phyloP scores from a whole-genome alignment of 352 stramenopile species.

The Thraustochytrium sp. region DNA sequence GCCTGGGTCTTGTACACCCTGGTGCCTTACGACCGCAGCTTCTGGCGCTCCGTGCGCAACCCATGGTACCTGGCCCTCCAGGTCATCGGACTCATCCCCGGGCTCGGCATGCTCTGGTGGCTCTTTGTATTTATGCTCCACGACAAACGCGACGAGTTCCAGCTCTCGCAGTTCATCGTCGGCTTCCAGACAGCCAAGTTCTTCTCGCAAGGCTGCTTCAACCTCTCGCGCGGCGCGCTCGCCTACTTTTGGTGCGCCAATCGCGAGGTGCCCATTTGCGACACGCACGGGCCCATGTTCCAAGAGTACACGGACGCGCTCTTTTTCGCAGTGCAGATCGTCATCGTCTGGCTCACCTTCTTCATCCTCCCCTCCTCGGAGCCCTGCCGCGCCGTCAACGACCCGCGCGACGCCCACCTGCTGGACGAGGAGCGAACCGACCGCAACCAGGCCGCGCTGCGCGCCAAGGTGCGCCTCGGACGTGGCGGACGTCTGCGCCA shows the following conservation, averaged over 20 bases:
- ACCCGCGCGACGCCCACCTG: conserved; percentile 25
- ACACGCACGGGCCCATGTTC: conserved; percentile 4
- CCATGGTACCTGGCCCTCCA: conserved; percentile 70
- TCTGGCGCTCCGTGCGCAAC: conserved; percentile 74
- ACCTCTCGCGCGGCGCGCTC: conserved; percentile 34
- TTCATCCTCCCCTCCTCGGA: conserved; percentile 44
- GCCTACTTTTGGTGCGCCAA: conserved; percentile 20
- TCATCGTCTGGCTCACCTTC: conserved; percentile 45
- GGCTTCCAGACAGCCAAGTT: conserved; percentile 82
- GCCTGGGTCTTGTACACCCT: conserved; percentile 75
- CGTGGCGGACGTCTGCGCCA: background rate
- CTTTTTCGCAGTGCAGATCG: conserved; percentile 34
- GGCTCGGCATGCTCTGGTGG: conserved; percentile 79
- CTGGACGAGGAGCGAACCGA: conserved; percentile 27
- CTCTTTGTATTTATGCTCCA: conserved; percentile 77
- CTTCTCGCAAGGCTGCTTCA: conserved; percentile 65
- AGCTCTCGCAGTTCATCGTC: conserved; percentile 83
- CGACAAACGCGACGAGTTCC: conserved; percentile 82
- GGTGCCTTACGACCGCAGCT: conserved; percentile 74
- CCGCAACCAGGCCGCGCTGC: conserved; percentile 13
- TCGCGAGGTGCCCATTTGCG: background rate
- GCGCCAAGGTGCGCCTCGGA: conserved; percentile 31
- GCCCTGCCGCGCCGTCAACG: conserved; percentile 16
- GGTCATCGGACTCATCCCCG: conserved; percentile 67
- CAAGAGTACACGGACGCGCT: conserved; percentile 1